Evolutionary conservation across 208 protist genomes (phyloP).

Genomic region (Porcisia deanei): DNA sequence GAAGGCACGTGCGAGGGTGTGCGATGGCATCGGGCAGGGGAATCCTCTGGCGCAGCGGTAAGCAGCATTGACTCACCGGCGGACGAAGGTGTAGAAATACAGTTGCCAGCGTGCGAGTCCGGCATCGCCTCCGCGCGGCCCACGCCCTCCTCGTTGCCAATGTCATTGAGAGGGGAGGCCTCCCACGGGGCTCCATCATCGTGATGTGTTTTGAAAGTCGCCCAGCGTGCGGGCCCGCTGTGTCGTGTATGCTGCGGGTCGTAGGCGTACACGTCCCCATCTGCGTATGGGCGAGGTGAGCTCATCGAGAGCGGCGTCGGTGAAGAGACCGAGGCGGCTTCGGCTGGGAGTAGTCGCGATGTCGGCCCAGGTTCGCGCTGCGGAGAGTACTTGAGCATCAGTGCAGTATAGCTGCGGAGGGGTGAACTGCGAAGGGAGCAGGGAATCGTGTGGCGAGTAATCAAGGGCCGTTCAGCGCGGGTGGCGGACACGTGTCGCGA

Average conservation of each 20-base stretch:
- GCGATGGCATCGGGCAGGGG: neutral
- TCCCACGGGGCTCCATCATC: neutral
- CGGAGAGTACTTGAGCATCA: conserved; percentile 21
- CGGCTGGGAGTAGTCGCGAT: neutral
- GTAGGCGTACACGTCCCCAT: conserved; percentile 28
- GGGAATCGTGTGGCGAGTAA: conserved; percentile 33
- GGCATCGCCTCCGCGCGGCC: neutral
- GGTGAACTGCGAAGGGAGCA: conserved; percentile 30
- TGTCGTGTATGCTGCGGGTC: conserved; percentile 10
- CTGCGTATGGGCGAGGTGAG: conserved; percentile 19
- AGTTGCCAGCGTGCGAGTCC: neutral
- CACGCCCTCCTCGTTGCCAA: neutral
- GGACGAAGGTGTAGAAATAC: neutral
- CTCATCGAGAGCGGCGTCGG: conserved; percentile 1
- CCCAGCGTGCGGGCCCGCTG: neutral
- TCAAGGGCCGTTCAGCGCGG: neutral
- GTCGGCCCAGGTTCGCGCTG: neutral
- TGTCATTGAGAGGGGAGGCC: neutral
- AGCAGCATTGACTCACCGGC: neutral
- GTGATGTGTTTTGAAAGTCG: too few relatives aligned
- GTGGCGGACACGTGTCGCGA: neutral
- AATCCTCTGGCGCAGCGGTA: conserved; percentile 13
- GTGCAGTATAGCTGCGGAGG: conserved; percentile 15
- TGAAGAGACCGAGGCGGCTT: neutral
- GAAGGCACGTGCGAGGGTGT: conserved; percentile 2